These are phyloP conservation scores for Colletotrichum lindemuthianum DNA, from an alignment of 2,329 filamentous ascomycete genomes.

Conservation along the genomic window DNA sequence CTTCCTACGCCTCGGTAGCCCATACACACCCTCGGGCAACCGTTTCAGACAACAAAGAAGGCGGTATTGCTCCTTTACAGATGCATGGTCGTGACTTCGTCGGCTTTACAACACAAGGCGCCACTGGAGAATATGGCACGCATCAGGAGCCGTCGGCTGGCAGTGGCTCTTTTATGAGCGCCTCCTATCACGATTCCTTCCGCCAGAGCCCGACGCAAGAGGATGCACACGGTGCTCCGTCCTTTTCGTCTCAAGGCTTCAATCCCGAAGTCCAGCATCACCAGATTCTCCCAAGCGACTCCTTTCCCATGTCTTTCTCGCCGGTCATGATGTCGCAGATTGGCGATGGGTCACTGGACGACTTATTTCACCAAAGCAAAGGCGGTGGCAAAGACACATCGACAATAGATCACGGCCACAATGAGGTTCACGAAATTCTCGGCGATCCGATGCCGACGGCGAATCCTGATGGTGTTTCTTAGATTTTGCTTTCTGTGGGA, in stretches of 20 bases:
- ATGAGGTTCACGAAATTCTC: background rate
- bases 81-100: slow-evolving; percentile 3
- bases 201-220: slow-evolving; percentile 1
- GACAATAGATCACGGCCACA: background rate
- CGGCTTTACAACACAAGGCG: slow-evolving; percentile 9
- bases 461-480: background rate
- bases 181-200: background rate
- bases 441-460: background rate
- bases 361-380: slow-evolving; percentile 12
- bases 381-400: background rate
- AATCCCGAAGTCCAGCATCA: background rate
- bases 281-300: background rate
- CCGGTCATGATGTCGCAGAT: slow-evolving; percentile 14
- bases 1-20: slow-evolving; percentile 15
- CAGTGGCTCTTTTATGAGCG: slow-evolving; percentile 1
- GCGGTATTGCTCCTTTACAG: background rate
- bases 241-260: slow-evolving; percentile 7
- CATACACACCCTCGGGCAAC: background rate
- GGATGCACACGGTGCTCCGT: slow-evolving; percentile 8
- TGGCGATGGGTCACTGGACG: slow-evolving; percentile 13
- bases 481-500: background rate
- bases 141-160: background rate
- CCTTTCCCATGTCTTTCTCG: slow-evolving; percentile 8
- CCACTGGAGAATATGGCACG: background rate
- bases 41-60: background rate